phyloP scores from a whole-genome alignment of 305 asterid genomes.

The Fraxinus platypoda region DNA sequence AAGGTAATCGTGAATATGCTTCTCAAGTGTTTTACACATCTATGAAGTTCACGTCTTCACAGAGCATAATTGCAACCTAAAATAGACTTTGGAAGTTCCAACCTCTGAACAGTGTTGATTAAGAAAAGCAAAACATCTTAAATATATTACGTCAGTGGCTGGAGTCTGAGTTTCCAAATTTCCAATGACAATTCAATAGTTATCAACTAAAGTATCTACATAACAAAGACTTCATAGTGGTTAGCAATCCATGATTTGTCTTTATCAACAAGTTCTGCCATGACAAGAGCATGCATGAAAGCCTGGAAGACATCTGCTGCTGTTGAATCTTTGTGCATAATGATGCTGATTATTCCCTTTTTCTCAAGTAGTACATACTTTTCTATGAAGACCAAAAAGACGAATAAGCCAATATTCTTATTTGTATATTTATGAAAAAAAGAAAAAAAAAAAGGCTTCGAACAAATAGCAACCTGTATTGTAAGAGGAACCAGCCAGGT shows the following conservation, averaged over 20 bases:
- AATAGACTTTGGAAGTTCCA: not conserved
- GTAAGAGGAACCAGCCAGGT: slow-evolving; percentile 57
- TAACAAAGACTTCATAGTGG: slow-evolving; percentile 55
- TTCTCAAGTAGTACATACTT: slow-evolving; percentile 60
- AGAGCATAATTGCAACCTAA: not conserved
- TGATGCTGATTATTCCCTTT: slow-evolving; percentile 40
- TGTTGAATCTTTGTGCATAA: slow-evolving; percentile 73
- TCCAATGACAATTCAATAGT: not conserved
- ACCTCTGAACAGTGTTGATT: not conserved
- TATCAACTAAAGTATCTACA: slow-evolving; percentile 41
- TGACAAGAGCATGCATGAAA: slow-evolving; percentile 67
- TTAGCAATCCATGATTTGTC: slow-evolving; percentile 67
- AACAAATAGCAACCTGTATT: slow-evolving; percentile 48
- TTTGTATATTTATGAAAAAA: slow-evolving; percentile 16
- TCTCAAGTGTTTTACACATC: not conserved
- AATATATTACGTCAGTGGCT: not conserved
- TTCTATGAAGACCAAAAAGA: slow-evolving; percentile 38
- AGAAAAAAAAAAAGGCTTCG: not conserved
- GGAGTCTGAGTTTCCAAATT: not conserved
- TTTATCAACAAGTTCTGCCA: slow-evolving; percentile 45
- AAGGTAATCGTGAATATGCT: not conserved
- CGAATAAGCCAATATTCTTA: slow-evolving; percentile 19
- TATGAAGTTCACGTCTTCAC: not conserved
- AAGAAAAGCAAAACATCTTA: not conserved
- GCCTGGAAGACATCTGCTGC: slow-evolving; percentile 73